Base-by-base conservation (phyloP, 495 filamentous ascomycete genomes). In the Usnea hakonensis region DNA sequence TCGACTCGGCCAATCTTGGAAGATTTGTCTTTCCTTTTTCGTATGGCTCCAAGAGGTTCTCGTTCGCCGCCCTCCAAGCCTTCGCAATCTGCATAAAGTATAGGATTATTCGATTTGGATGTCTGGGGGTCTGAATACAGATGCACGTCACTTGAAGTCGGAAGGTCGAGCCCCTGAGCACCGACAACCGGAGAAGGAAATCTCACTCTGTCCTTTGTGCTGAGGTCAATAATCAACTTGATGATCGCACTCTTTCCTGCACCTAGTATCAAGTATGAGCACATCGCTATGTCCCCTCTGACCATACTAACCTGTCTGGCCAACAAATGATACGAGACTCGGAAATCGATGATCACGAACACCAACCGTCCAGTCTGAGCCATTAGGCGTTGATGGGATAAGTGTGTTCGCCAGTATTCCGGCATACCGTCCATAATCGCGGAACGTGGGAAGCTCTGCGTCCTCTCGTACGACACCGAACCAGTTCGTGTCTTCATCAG, bases 191-290 rank as follows among this genome's bases (percentile, higher is more conserved):
- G 66, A 4, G 65, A 57, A 1, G 58, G 52, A n/a, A 59, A 63
- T 5, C 26, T 21, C 28, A 50, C 50, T 3, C 0, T 43, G 2
- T 55, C 41, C 35, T 13, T 35, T 11, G 23, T 35, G 1, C 21
- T 50, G 17, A 59, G 65, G 43, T 78, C 72, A 54, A 85, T 79
- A 2, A 84, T 72, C 43, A 83, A 67, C 64, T 80, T 80, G 64
- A 86, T 76, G 19, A 86, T 63, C 6, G 82, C 82, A 59, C 81
- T 84, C 57, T 86, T 85, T 2, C 83, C 82, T 32, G 78, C 82
- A n/a, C 64, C 64, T 66, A 8, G 10, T 10, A 6, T 32, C 7
- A 11, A 23, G 1, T 35, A 35, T 58, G 5, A 56, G 41, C 23
- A 54, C 28, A 7, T n/a, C n/a, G n/a, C n/a, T 17, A 46, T 13